These are phyloP conservation scores for Nemania abortiva DNA, from an alignment of 2,329 filamentous ascomycete species.

Conservation along the genomic window DNA sequence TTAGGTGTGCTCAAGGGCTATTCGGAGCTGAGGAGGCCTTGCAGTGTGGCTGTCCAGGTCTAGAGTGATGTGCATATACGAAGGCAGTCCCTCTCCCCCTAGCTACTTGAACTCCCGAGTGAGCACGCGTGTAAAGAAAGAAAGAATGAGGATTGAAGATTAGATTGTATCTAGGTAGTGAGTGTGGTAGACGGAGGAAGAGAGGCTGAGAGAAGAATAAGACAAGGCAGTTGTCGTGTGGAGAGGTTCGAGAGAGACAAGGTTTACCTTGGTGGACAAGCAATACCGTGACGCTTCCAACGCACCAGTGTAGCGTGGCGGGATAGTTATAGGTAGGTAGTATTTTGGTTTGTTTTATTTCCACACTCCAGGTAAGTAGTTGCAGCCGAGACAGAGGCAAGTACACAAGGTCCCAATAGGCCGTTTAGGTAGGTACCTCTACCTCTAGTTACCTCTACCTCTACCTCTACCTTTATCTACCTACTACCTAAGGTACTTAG, in stretches of 20 bases:
- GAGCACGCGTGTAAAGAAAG: not conserved
- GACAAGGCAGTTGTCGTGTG: not conserved
- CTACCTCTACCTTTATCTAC: too few species aligned
- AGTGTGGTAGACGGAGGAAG: not conserved
- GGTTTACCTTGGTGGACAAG: conserved; percentile 22
- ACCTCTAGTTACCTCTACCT: not conserved
- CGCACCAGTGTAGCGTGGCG: conserved; percentile 13
- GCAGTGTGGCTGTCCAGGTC: not conserved
- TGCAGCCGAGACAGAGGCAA: not conserved
- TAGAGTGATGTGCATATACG: not conserved
- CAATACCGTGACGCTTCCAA: conserved; percentile 6
- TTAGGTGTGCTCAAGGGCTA: not conserved
- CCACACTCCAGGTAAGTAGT: not conserved
- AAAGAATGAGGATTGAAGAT: not conserved
- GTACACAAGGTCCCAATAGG: not conserved
- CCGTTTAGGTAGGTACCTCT: not conserved
- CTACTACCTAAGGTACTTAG: not conserved
- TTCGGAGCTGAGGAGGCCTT: not conserved
- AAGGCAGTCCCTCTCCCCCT: not conserved
- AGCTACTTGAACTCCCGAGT: not conserved
- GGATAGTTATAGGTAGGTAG: too few species aligned
- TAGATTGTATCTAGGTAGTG: not conserved
- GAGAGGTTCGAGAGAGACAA: conserved; percentile 24
- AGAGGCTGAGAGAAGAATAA: not conserved
- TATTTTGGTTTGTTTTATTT: conserved; percentile 8